Evolutionary conservation across 116 monocot species (phyloP), one percentile per base, ranked within the genome.

Genomic region (Iris pallida): DNA sequence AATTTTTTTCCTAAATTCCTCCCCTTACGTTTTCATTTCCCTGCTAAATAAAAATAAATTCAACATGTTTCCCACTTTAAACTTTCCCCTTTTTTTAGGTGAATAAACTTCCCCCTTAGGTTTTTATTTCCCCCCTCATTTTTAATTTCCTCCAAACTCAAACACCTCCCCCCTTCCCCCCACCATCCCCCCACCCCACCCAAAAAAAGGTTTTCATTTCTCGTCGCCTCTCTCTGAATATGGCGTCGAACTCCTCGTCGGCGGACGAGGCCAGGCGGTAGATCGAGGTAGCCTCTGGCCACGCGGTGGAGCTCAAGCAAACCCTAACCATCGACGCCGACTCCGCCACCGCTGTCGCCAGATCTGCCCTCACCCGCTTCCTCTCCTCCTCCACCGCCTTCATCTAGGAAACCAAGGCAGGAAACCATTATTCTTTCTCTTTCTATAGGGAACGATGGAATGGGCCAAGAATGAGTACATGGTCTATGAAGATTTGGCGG

Each of bases 381-480:
- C n/a, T 68, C 19, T 56, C 75, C 67, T 45, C 54, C 1, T 30
- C 68, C 60, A 53, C 68, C 15, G 68, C 52, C 13, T 45, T 43
- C 19, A 8, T 68, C 20, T n/a, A 68, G 7, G 75, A 75, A 61
- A 51, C 68, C 17, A 45, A 75, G 68, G 68, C 68, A 41, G 42
- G 8, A 10, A 52, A 9, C 8, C 7, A 4, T 5, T 12, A 14
- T 42, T 43, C 45, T 68, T 12, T 68, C 42, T 42, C 61, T 43
- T 12, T 42, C 13, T 62, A 18, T 53, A 75, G 75, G 61, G 53
- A 41, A 53, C 68, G 68, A 9, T 68, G 59, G 53, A 75, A 17
- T 53, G 8, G 75, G 42, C 61, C 60, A 75, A 66, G 68, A 75
- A 46, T 13, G 57, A 75, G 59, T 75, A 75, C 61, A 20, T n/a